These are phyloP conservation scores for Trapa incisa DNA, from an alignment of 345 rosid genomes.

Conservation along the genomic window DNA sequence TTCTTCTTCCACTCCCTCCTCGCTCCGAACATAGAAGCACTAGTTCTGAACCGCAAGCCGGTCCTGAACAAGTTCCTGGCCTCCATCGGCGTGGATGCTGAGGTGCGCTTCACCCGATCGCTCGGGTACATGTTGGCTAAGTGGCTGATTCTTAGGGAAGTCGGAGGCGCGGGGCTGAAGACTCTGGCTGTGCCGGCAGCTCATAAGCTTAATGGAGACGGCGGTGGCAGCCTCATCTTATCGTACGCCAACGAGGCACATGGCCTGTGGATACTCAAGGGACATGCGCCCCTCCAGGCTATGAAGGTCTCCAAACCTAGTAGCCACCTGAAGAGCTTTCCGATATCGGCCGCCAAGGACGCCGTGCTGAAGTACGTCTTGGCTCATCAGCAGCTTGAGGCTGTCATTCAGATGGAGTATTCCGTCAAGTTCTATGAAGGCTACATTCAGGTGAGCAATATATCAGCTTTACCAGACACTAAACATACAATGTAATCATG, in stretches of 20 bases:
- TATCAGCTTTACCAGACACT: neutral
- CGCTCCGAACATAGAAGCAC: slow-evolving; percentile 39
- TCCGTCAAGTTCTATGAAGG: slow-evolving; percentile 41
- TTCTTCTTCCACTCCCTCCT: slow-evolving; percentile 51
- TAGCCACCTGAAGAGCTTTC: slow-evolving; percentile 22
- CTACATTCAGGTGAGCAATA: slow-evolving; percentile 30
- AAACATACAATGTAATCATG: too few relatives aligned
- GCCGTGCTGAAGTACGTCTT: slow-evolving; percentile 59
- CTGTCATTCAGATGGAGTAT: slow-evolving; percentile 57
- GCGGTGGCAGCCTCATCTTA: slow-evolving; percentile 21
- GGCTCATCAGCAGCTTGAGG: slow-evolving; percentile 78
- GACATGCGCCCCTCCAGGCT: slow-evolving; percentile 44
- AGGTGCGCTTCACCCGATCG: slow-evolving; percentile 63
- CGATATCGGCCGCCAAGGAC: slow-evolving; percentile 37
- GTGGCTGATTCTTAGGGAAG: slow-evolving; percentile 56
- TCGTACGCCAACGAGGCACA: slow-evolving; percentile 65
- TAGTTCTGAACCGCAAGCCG: slow-evolving; percentile 29
- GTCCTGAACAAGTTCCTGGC: slow-evolving; percentile 53
- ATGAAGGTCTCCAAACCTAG: slow-evolving; percentile 37
- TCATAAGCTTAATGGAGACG: slow-evolving; percentile 9
- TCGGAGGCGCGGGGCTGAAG: slow-evolving; percentile 45
- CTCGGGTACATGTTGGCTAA: slow-evolving; percentile 66
- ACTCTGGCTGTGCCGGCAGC: slow-evolving; percentile 18
- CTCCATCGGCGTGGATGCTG: slow-evolving; percentile 55
- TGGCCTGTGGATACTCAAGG: slow-evolving; percentile 73